These are phyloP conservation scores for Tolypocladium capitatum DNA, from an alignment of 2,329 filamentous ascomycete species.

Conservation along the genomic window DNA sequence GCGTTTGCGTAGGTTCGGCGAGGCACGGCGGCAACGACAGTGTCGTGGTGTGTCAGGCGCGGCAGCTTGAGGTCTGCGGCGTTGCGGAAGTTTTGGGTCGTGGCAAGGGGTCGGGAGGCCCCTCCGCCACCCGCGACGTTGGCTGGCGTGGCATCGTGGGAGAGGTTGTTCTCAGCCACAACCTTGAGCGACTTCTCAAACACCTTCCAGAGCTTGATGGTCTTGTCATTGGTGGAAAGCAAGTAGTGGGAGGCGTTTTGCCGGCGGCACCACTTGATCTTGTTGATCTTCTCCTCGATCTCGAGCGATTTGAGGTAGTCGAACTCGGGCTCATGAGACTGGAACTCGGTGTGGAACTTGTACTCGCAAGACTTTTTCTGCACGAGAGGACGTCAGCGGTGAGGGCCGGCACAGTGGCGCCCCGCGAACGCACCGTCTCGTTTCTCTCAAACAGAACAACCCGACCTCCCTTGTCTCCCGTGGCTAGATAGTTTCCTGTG, in stretches of 20 bases:
- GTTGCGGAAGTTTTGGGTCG: slow-evolving; percentile 63
- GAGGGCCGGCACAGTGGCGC: not conserved
- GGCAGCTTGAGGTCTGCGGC: slow-evolving; percentile 81
- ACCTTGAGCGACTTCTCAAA: slow-evolving; percentile 99
- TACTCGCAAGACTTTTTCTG: slow-evolving; percentile 99
- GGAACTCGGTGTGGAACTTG: slow-evolving; percentile 99
- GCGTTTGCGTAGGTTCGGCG: slow-evolving; percentile 95
- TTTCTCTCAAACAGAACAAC: slow-evolving; percentile 86
- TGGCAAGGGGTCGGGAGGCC: slow-evolving; percentile 53
- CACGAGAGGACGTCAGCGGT: slow-evolving; percentile 1
- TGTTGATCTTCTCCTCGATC: slow-evolving; percentile 99
- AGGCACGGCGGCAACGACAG: slow-evolving; percentile 90
- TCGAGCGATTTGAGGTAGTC: slow-evolving; percentile 98
- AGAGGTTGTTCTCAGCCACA: slow-evolving; percentile 96
- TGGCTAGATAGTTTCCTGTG: slow-evolving; percentile 78
- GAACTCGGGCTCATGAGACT: slow-evolving; percentile 98
- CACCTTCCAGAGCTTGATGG: slow-evolving; percentile 99
- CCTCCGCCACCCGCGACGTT: slow-evolving; percentile 64
- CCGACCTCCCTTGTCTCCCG: slow-evolving; percentile 77
- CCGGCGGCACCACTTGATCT: slow-evolving; percentile 98
- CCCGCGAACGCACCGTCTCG: slow-evolving; percentile 59
- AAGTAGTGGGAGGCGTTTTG: slow-evolving; percentile 98
- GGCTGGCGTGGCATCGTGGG: slow-evolving; percentile 77
- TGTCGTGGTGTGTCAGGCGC: slow-evolving; percentile 94
- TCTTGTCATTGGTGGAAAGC: slow-evolving; percentile 98